These are phyloP conservation scores for Meyerozyma guilliermondii DNA, from an alignment of 1,139 yeast species.

Conservation along the genomic window DNA sequence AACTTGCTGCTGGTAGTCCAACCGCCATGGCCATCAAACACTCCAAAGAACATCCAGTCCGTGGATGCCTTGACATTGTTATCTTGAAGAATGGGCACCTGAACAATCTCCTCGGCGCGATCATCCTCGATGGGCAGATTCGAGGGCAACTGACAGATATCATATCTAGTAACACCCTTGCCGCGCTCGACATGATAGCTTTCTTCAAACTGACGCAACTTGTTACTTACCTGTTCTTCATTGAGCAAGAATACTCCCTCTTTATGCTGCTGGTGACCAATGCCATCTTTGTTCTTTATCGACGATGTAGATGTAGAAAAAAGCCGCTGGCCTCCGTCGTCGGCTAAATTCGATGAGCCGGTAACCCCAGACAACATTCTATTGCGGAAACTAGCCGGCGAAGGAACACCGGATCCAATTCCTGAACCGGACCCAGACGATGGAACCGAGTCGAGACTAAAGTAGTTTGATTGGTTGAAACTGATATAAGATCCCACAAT, in stretches of 20 bases:
- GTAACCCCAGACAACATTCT: slow-evolving; percentile 6
- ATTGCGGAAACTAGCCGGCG: slow-evolving; percentile 5
- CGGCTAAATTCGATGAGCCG: slow-evolving; percentile 7
- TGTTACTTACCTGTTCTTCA: slow-evolving; percentile 70
- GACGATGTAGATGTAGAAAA: slow-evolving; percentile 44
- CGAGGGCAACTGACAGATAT: slow-evolving; percentile 83
- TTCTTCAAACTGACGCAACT: slow-evolving; percentile 72
- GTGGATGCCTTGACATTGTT: slow-evolving; percentile 52
- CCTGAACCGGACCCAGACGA: slow-evolving; percentile 14
- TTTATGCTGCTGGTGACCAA: slow-evolving; percentile 41
- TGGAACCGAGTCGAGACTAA: slow-evolving; percentile 39
- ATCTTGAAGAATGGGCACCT: slow-evolving; percentile 63
- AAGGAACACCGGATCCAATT: slow-evolving; percentile 4
- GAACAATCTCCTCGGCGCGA: slow-evolving; percentile 79
- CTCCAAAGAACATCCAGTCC: slow-evolving; percentile 94
- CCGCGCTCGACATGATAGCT: slow-evolving; percentile 77
- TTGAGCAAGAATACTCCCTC: slow-evolving; percentile 46
- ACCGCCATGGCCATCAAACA: slow-evolving; percentile 97
- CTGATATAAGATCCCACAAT: slow-evolving; percentile 43
- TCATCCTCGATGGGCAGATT: slow-evolving; percentile 96
- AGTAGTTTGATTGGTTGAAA: slow-evolving; percentile 38
- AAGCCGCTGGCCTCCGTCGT: slow-evolving; percentile 19
- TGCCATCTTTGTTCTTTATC: slow-evolving; percentile 34
- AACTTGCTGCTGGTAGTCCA: slow-evolving; percentile 87
- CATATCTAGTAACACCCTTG: slow-evolving; percentile 89